These are phyloP conservation scores for Phytophthora nicotianae DNA, from an alignment of 352 stramenopile genomes.

Conservation along the genomic window DNA sequence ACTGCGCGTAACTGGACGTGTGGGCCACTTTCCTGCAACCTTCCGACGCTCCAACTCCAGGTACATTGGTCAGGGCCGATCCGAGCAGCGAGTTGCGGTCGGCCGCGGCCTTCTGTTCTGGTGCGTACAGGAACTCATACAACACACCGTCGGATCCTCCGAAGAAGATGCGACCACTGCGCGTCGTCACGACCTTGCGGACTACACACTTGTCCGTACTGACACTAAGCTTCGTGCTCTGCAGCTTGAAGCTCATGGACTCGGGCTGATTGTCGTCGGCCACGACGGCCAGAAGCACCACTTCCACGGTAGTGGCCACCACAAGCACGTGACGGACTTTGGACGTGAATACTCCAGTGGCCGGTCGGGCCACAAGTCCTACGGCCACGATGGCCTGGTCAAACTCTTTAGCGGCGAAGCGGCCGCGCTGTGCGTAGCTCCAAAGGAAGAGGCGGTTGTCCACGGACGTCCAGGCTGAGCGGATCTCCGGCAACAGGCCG, in stretches of 20 bases:
- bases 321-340: conserved; percentile 95
- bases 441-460: conserved; percentile 96
- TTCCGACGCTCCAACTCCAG: conserved; percentile 48
- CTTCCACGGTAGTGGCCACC: conserved; percentile 95
- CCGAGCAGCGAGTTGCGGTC: conserved; percentile 40
- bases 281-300: conserved; percentile 92
- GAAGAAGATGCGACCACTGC: conserved; percentile 94
- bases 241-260: conserved; percentile 45
- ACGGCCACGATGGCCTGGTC: conserved; percentile 94
- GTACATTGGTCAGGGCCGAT: conserved; percentile 33
- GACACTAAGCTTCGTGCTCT: conserved; percentile 90
- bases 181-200: conserved; percentile 87
- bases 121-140: conserved; percentile 92
- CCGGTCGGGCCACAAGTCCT: conserved; percentile 84
- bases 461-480: conserved; percentile 95
- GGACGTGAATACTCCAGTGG: conserved; percentile 92
- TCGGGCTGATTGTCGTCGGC: conserved; percentile 48
- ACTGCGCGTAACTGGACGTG: conserved; percentile 84
- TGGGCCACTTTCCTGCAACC: conserved; percentile 94
- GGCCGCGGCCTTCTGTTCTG: conserved; percentile 40
- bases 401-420: conserved; percentile 90
- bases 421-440: conserved; percentile 86
- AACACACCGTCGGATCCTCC: conserved; percentile 95
- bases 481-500: conserved; percentile 90
- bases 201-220: conserved; percentile 95